Base-by-base conservation (phyloP, 2,329 filamentous ascomycete genomes). In the Penicillium capsulatum region DNA sequence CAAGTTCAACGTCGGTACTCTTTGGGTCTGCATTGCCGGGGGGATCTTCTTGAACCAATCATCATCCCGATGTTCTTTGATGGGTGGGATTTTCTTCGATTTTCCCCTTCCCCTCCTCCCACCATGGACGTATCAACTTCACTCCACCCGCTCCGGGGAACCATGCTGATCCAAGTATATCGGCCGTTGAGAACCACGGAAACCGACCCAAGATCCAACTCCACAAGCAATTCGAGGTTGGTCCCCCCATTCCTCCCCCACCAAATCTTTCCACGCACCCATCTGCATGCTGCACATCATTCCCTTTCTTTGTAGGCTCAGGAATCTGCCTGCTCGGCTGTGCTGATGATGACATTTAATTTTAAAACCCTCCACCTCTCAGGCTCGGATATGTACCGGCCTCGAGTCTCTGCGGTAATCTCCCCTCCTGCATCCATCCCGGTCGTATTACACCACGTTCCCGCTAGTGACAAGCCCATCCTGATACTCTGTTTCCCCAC, bases 391-490 rank as follows among this genome's bases (percentile, higher is more conserved):
- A 37, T 52, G 45, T 47, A 45, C 43, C 42, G 36, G 45, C 31
- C 40, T 57, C 55, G 51, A 52, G 50, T 48, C 43, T 49, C 36
- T 5, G 9, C 44, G 32, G 45, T 54, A 51, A 50, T 55, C 53
- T 54, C 59, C 57, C 52, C 48, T 60, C 51, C 55, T 63, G 59
- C 59, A 61, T 54, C 47, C 50, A 64, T 57, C 59, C 59, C 59
- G 48, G 60, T 54, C 55, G 49, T 58, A 63, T 64, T 64, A 64
- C 61, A 64, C 61, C 51, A 57, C 54, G 51, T 57, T 60, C 50
- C 57, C 58, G 55, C 59, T 61, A 62, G 54, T 61, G 54, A 60
- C 57, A 55, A 60, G 58, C 51, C 52, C 53, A 50, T 56, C 38
- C 51, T 60, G 50, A 58, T 59, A 57, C 38, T 54, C 50, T 48